Conservation (phyloP, 495 filamentous ascomycete species). For the Neurospora sp. region DNA sequence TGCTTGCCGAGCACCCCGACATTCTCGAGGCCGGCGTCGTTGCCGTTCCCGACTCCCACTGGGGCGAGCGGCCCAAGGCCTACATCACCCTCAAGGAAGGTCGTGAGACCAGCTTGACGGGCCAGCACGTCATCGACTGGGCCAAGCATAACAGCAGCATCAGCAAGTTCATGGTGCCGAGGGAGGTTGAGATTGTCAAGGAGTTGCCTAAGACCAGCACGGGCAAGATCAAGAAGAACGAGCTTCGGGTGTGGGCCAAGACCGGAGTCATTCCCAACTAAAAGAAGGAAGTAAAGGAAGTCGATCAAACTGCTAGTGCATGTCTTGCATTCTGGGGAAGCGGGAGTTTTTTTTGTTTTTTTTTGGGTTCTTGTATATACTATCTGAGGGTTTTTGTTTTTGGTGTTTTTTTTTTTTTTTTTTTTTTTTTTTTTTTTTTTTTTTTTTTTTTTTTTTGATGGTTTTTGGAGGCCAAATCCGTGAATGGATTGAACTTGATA, state of each 20-base stretch:
- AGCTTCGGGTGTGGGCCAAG: slow-evolving; percentile 79
- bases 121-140: slow-evolving; percentile 75
- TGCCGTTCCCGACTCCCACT: slow-evolving; percentile 80
- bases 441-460: background rate
- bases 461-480: background rate
- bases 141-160: slow-evolving; percentile 68
- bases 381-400: background rate
- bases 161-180: slow-evolving; percentile 90
- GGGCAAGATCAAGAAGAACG: slow-evolving; percentile 93
- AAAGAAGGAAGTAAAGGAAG: background rate
- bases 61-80: slow-evolving; percentile 91
- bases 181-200: slow-evolving; percentile 78
- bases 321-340: background rate
- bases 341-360: background rate
- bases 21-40: slow-evolving; percentile 89
- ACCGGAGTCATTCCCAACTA: slow-evolving; percentile 14
- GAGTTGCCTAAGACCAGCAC: slow-evolving; percentile 96
- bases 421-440: background rate
- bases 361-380: background rate
- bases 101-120: slow-evolving; percentile 38
- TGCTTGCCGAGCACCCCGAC: slow-evolving; percentile 82
- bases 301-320: background rate
- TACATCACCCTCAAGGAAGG: slow-evolving; percentile 73
- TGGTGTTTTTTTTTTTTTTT: background rate
- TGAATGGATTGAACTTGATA: background rate